Evolutionary conservation across 345 rosid species (phyloP).

Genomic region (Aethionema arabicum): DNA sequence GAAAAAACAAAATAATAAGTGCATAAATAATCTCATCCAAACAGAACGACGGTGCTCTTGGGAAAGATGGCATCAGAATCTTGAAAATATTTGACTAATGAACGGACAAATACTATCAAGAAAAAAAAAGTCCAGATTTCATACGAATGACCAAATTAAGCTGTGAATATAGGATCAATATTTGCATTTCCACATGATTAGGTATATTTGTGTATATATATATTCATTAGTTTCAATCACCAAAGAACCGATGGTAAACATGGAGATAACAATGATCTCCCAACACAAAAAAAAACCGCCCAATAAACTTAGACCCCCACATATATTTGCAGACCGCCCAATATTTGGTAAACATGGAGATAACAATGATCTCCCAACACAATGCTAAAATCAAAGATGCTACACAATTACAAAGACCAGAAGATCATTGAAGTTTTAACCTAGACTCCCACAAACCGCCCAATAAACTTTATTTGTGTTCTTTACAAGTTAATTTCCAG

Average conservation of each 20-base stretch:
- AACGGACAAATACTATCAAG: not conserved
- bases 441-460: slow-evolving; percentile 9
- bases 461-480: not conserved
- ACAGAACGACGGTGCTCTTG: not conserved
- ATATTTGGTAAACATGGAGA: slow-evolving; percentile 3
- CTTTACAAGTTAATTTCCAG: slow-evolving; percentile 1
- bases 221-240: slow-evolving; percentile 4
- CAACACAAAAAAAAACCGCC: not conserved
- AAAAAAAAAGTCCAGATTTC: not conserved
- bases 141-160: slow-evolving; percentile 7
- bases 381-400: not conserved
- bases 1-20: not conserved
- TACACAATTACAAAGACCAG: not conserved
- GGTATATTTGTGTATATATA: not conserved
- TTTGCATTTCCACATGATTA: slow-evolving; percentile 11
- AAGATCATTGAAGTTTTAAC: not conserved
- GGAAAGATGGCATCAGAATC: not conserved
- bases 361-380: not conserved
- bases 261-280: not conserved
- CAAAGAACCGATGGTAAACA: not conserved
- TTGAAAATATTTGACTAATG: not conserved
- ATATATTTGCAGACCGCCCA: no score
- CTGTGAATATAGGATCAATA: not conserved
- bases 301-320: slow-evolving; percentile 2
- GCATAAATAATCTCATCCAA: not conserved